phyloP scores from a whole-genome alignment of 202 grass and related monocot species.

The Dendrocalamus latiflorus region DNA sequence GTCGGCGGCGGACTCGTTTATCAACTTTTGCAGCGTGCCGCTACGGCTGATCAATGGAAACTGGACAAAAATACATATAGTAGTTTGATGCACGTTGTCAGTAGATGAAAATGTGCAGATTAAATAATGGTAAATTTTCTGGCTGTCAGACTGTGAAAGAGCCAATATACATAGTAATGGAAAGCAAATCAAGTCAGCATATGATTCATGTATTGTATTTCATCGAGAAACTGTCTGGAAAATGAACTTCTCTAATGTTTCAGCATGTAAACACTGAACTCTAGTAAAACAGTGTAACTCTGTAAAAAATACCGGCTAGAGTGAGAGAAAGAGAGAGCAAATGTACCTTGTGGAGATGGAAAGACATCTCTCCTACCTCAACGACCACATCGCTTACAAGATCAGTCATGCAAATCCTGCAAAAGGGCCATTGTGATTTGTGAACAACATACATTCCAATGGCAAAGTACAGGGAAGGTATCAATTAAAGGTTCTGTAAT shows the following conservation, averaged over 20 bases:
- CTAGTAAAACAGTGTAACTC: too few relatives aligned
- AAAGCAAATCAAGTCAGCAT: neutral
- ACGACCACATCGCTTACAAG: slow-evolving; percentile 67
- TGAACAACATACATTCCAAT: neutral
- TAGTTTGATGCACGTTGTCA: neutral
- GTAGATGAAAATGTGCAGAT: neutral
- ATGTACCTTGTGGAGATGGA: slow-evolving; percentile 85
- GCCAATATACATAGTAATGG: too few relatives aligned
- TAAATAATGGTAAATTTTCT: too few relatives aligned
- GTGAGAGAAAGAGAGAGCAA: neutral
- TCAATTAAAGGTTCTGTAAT: neutral
- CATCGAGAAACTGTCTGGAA: neutral
- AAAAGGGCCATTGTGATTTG: neutral
- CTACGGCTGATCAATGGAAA: neutral
- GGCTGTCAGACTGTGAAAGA: too few relatives aligned
- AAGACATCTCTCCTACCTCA: slow-evolving; percentile 50
- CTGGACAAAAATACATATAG: neutral
- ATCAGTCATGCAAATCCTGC: slow-evolving; percentile 66
- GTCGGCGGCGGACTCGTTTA: neutral
- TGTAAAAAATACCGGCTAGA: too few relatives aligned
- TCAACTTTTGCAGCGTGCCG: neutral
- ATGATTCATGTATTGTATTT: neutral
- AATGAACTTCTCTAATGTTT: too few relatives aligned
- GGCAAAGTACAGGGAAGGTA: neutral
- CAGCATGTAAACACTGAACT: too few relatives aligned